phyloP scores from a whole-genome alignment of 768 basidiomycete genomes.

The Ramaria sp. region DNA sequence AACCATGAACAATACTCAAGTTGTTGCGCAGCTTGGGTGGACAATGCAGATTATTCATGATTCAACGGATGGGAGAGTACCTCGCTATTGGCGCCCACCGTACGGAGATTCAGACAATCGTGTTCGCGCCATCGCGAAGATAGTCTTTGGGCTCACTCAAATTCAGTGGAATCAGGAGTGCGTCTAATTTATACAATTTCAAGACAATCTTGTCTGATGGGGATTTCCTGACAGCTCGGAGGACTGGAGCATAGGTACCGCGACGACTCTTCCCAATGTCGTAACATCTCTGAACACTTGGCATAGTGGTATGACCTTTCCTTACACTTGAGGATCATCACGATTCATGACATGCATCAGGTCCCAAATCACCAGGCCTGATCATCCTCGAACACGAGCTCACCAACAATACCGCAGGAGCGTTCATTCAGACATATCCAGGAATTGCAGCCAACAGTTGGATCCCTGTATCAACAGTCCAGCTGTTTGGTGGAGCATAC shows the following conservation, averaged over 20 bases:
- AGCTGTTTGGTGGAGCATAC: constrained; percentile 15
- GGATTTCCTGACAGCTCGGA: constrained; percentile 35
- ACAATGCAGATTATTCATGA: constrained; percentile 70
- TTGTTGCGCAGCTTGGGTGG: constrained; percentile 76
- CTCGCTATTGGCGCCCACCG: constrained; percentile 80
- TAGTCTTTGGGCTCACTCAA: constrained; percentile 78
- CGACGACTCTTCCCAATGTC: constrained; percentile 37
- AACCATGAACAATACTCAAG: constrained; percentile 51
- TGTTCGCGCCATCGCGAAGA: constrained; percentile 73
- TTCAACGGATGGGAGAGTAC: constrained; percentile 65
- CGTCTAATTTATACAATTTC: constrained; percentile 13
- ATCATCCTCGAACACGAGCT: constrained; percentile 82
- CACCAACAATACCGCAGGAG: constrained; percentile 41
- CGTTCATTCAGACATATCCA: constrained; percentile 59
- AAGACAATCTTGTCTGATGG: neutral
- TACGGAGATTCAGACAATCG: constrained; percentile 79
- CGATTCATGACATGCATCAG: constrained; percentile 19
- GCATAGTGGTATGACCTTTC: neutral
- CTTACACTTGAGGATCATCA: neutral
- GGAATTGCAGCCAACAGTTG: constrained; percentile 59
- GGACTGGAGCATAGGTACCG: constrained; percentile 59
- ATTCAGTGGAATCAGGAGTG: constrained; percentile 90
- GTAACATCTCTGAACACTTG: constrained; percentile 29
- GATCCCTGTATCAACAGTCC: constrained; percentile 48
- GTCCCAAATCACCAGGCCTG: constrained; percentile 67